These are phyloP conservation scores for Microcera coccophila DNA, from an alignment of 2,329 filamentous ascomycete genomes.

Conservation along the genomic window DNA sequence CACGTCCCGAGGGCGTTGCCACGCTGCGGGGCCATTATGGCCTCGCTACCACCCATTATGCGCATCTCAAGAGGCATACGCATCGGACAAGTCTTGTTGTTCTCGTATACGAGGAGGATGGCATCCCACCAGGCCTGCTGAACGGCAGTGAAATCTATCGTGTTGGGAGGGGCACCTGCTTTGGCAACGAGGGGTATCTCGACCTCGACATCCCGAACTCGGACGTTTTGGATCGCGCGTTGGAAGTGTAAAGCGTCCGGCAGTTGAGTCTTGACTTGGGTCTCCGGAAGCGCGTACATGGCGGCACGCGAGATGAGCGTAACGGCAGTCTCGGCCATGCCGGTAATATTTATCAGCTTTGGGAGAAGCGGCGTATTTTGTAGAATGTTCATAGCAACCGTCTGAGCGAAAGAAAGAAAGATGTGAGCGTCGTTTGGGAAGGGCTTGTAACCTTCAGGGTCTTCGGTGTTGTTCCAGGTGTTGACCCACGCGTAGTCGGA, in stretches of 20 bases:
- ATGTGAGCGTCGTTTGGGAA: slow-evolving; percentile 7
- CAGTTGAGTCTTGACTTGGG: slow-evolving; percentile 5
- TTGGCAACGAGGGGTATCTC: slow-evolving; percentile 12
- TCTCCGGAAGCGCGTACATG: slow-evolving; percentile 5
- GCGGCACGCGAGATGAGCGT: slow-evolving; percentile 4
- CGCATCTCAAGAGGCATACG: slow-evolving; percentile 15
- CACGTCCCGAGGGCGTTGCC: slow-evolving; percentile 8
- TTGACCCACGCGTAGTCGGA: slow-evolving; percentile 11
- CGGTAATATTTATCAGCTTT: neutral
- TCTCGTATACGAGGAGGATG: slow-evolving; percentile 7
- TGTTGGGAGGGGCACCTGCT: neutral
- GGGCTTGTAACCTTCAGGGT: neutral
- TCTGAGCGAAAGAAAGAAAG: slow-evolving; percentile 6
- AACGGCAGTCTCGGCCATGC: slow-evolving; percentile 1
- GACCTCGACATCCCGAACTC: slow-evolving; percentile 11
- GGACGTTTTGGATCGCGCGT: slow-evolving; percentile 10
- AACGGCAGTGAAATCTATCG: slow-evolving; percentile 6
- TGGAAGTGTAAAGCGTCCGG: slow-evolving; percentile 13
- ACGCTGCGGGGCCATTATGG: slow-evolving; percentile 10
- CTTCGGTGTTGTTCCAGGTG: slow-evolving; percentile 8
- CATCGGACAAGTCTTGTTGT: slow-evolving; percentile 9
- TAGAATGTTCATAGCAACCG: slow-evolving; percentile 8
- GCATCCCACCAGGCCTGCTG: slow-evolving; percentile 13
- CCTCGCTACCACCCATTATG: slow-evolving; percentile 13
- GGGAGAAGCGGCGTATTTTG: slow-evolving; percentile 4